Evolutionary conservation across 345 rosid species (phyloP).

Genomic region (Rhizophora apiculata): DNA sequence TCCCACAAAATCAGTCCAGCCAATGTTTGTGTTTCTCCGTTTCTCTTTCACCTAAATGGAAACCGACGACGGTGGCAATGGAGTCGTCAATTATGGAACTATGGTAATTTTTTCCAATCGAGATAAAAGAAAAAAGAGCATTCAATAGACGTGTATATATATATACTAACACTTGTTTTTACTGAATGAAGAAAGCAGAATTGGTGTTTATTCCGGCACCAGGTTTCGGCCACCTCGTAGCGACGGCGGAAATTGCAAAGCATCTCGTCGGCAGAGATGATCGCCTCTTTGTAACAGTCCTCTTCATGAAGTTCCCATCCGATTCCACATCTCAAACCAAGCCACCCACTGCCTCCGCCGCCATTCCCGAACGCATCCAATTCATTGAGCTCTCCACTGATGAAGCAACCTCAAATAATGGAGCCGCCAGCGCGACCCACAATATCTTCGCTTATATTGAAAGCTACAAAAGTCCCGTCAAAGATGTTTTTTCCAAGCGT

Average conservation of each 20-base stretch:
- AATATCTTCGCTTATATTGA: neutral
- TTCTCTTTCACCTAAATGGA: too few species aligned
- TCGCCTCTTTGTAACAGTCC: slow-evolving; percentile 1
- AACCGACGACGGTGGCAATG: too few species aligned
- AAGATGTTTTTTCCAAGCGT: neutral
- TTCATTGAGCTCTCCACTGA: slow-evolving; percentile 2
- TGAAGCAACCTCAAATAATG: neutral
- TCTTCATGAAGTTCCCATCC: neutral
- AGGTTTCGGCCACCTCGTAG: slow-evolving; percentile 8
- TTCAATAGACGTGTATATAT: too few species aligned
- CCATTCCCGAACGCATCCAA: neutral
- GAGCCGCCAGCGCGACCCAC: neutral
- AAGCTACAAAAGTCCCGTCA: slow-evolving; percentile 30
- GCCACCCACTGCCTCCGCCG: neutral
- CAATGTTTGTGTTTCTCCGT: too few species aligned
- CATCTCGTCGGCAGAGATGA: slow-evolving; percentile 11
- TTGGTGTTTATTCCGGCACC: slow-evolving; percentile 14
- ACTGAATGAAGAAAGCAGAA: neutral
- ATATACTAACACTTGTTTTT: neutral
- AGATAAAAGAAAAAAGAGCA: too few species aligned
- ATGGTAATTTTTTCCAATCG: too few species aligned
- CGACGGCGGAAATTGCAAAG: slow-evolving; percentile 13
- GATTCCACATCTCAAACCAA: neutral
- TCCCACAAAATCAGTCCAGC: too few species aligned
- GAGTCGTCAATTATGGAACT: too few species aligned